Evolutionary conservation across 164 flowering plant genomes (phyloP).

Genomic region (Tetracentron sinense): DNA sequence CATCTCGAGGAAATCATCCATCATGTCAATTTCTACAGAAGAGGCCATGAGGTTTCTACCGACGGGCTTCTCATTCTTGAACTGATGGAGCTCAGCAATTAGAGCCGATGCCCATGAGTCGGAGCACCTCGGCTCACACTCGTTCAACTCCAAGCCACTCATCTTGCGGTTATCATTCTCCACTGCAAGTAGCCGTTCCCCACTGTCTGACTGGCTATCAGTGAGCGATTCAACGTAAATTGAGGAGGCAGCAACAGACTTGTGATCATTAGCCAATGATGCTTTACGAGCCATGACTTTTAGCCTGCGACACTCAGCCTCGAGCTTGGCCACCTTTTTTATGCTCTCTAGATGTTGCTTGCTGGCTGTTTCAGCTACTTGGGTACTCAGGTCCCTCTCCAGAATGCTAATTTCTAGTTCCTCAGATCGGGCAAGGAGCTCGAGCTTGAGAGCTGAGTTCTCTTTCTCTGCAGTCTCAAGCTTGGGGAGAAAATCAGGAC

Average conservation of each 20-base stretch:
- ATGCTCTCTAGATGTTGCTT: constrained; percentile 39
- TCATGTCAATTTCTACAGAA: constrained; percentile 21
- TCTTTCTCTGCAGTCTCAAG: constrained; percentile 29
- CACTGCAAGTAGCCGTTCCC: constrained; percentile 22
- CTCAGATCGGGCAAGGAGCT: constrained; percentile 22
- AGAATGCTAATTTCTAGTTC: constrained; percentile 23
- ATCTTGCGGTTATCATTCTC: constrained; percentile 21
- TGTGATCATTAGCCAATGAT: background rate
- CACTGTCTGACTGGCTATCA: constrained; percentile 14
- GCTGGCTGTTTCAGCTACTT: constrained; percentile 36
- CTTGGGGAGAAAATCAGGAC: constrained; percentile 13
- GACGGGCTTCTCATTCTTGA: constrained; percentile 13
- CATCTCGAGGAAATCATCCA: too few species aligned
- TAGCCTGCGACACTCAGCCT: constrained; percentile 34
- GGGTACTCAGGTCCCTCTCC: constrained; percentile 34
- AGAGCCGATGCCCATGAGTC: constrained; percentile 23
- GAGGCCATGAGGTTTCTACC: constrained; percentile 14
- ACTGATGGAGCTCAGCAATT: constrained; percentile 19
- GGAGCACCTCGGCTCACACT: constrained; percentile 17
- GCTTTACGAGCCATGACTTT: constrained; percentile 10
- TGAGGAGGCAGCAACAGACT: constrained; percentile 16
- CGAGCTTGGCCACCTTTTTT: too few species aligned
- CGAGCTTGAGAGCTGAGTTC: constrained; percentile 16
- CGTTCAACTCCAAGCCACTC: constrained; percentile 16
- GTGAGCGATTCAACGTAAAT: constrained; percentile 4